Base-by-base conservation (phyloP, 2,329 filamentous ascomycete genomes). In the Pestalotiopsis sp. region DNA sequence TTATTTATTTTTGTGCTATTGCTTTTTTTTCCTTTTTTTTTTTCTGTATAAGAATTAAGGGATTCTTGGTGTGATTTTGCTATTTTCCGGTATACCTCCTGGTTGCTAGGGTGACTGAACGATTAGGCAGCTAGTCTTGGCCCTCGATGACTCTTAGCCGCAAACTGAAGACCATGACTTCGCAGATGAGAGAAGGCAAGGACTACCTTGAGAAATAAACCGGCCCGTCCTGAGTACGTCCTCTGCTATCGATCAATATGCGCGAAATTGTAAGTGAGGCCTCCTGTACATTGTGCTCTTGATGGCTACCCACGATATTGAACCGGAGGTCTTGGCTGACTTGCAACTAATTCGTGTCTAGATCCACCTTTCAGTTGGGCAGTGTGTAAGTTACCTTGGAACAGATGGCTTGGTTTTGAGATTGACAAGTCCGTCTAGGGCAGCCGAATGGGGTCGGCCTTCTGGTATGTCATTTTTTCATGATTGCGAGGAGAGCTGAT, bases 381-480 rank as follows among this genome's bases (percentile, higher is more conserved):
- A 17, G 4, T 45, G 41, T 17, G 41, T 45, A 45, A 45, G 41
- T 45, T 2, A 1, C 2, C 2, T 45, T 17, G 13, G 17, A 45
- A 45, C 3, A 45, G 2, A 4, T 17, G 2, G 13, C 5, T 45
- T 1, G 13, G 13, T 3, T 45, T 45, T 45, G 41, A 45, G 17
- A 17, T 45, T 45, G 12, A 45, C 13, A 4, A 17, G 17, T 14
- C 5, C 13, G 41, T 45, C 41, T 79, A 98, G 95, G 96, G 96
- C 90, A 99, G 98, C 93, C 96, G 99, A 93, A 97, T 98, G 79
- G 96, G 96, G 95, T 95, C 96, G 89, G 96, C 96, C 86, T 99
- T 99, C 91, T 99, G 96, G 92, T 93, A 90, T 87, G 74, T 69
- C 64, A 68, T 68, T 68, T 63, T 57, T 57, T 70, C 67, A 68